Evolutionary conservation across 1,284 basidiomycete species (phyloP), one percentile per base, ranked within the genome.

Genomic region (Bondarzewia mesenterica): DNA sequence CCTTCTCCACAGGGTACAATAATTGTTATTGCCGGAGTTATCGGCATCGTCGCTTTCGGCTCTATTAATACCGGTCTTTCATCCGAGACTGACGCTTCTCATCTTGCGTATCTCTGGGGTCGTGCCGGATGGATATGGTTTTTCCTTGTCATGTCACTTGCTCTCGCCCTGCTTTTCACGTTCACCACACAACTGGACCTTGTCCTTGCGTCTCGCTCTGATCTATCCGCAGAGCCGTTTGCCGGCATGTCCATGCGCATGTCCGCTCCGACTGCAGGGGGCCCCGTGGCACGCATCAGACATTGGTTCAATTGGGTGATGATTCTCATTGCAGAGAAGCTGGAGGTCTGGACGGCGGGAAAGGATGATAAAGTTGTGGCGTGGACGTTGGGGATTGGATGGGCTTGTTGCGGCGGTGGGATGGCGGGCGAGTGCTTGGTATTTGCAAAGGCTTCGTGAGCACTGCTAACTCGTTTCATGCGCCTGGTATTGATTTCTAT

Each of bases 331-430:
- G 76, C 80, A 35, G 73, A 76, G 49, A 71, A 71, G 56, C 65
- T 95, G 42, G 91, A 94, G 60, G 57, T 64, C 1, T 87, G 90
- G 82, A 85, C 85, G 2, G 80, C 77, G 18, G 72, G 83, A 4
- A 84, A 89, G 53, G 83, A 87, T 55, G 93, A 96, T 59, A 84
- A 79, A 56, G 80, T 84, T 41, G 71, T 96, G 42, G 82, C 83
- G 4, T 95, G 91, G 87, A 83, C 89, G 14, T 75, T 93, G 42
- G 93, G 93, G 5, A 89, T 96, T 44, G 86, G 85, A 0, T 97
- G 93, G 93, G 87, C 90, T 2, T 91, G 90, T 50, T 83, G 82
- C 47, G 93, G 93, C 25, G 93, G 93, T 6, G 83, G 89, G 27
- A 70, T 97, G 26, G 91, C 91, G 1, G 93, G 93, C 2, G 83